Conservation (phyloP, 495 filamentous ascomycete species). For the Penicillium angulare region DNA sequence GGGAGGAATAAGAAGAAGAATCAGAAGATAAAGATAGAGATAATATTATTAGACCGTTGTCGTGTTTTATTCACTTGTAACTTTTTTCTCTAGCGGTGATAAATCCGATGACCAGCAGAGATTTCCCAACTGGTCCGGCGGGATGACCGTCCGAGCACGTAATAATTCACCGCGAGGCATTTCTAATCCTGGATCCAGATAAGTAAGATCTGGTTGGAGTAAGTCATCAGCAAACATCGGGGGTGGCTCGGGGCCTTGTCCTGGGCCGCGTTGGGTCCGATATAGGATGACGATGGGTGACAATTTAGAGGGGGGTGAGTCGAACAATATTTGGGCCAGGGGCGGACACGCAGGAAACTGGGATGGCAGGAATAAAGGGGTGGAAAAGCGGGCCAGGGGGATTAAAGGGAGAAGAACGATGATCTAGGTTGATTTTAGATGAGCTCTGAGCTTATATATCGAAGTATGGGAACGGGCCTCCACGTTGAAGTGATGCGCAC, state of each 20-base stretch:
- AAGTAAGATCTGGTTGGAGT: neutral
- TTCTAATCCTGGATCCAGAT: conserved; percentile 1
- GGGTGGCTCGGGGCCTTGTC: neutral
- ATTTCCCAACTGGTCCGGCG: neutral
- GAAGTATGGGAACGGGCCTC: conserved; percentile 6
- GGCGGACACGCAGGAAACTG: no score
- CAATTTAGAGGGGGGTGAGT: conserved; percentile 2
- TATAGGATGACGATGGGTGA: conserved; percentile 2
- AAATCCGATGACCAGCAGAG: neutral
- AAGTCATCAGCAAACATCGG: neutral
- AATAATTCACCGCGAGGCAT: neutral
- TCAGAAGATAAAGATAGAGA: no score
- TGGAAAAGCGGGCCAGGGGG: neutral
- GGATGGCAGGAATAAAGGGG: neutral
- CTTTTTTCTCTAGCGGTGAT: neutral
- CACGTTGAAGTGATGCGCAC: conserved; percentile 1
- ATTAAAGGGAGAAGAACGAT: neutral
- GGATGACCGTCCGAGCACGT: conserved; percentile 6
- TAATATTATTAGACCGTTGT: neutral
- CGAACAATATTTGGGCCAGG: neutral
- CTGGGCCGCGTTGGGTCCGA: conserved; percentile 1
- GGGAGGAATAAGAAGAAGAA: neutral
- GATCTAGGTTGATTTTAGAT: conserved; percentile 4
- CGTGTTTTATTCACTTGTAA: neutral
- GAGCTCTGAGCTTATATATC: conserved; percentile 8